Evolutionary conservation across 2,329 filamentous ascomycete species (phyloP).

Genomic region (Calonectria honghensis): DNA sequence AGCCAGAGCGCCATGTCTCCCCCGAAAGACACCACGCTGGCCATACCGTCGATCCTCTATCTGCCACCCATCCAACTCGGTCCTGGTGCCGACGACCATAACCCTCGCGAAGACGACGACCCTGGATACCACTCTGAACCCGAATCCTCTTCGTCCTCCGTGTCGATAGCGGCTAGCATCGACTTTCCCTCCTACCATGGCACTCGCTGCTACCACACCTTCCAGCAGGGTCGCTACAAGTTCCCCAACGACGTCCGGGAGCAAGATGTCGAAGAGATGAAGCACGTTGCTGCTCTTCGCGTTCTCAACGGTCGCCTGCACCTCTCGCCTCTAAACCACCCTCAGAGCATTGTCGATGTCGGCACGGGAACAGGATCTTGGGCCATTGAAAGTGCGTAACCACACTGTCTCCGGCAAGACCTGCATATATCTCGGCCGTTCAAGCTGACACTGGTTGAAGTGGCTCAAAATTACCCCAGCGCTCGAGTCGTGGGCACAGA

Average conservation of each 20-base stretch:
- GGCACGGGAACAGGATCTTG: constrained; percentile 61
- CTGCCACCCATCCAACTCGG: constrained; percentile 7
- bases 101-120: not conserved
- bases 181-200: constrained; percentile 63
- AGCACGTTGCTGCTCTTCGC: constrained; percentile 60
- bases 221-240: constrained; percentile 60
- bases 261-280: constrained; percentile 64
- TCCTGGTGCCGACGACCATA: not conserved
- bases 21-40: constrained; percentile 12
- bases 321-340: constrained; percentile 62
- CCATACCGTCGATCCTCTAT: not conserved
- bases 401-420: not conserved
- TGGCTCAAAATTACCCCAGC: constrained; percentile 59
- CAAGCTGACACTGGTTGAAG: constrained; percentile 36
- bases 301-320: constrained; percentile 61
- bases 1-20: constrained; percentile 24
- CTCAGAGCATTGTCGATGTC: constrained; percentile 62
- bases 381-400: constrained; percentile 64
- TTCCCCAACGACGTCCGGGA: constrained; percentile 64
- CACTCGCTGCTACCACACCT: constrained; percentile 62
- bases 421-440: not conserved
- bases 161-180: constrained; percentile 49
- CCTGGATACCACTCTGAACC: constrained; percentile 9
- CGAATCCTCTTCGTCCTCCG: not conserved
- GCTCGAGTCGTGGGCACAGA: constrained; percentile 62